Base-by-base conservation (phyloP, 306 rosid genomes). In the Trifolium pratense region DNA sequence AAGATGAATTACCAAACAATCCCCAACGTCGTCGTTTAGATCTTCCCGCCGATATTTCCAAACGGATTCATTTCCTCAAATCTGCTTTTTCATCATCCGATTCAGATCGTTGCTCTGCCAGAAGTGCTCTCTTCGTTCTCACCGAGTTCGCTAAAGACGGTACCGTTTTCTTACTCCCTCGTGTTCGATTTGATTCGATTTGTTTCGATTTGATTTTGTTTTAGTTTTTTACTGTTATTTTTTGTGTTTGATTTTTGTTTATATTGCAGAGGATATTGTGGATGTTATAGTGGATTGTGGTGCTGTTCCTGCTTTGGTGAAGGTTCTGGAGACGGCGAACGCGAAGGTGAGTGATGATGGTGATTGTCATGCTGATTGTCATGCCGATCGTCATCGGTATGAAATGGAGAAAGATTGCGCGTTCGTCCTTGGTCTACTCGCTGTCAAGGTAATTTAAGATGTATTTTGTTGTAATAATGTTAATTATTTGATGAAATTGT, bases 361-460 rank as follows among this genome's bases (percentile, higher is more conserved):
- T 2, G 43, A 75, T 0, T 23, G 26, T 3, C 17, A 11, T 34
- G 36, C 25, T 2, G 43, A 75, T 0, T 23, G 26, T 3, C 17
- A 11, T 34, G 36, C 25, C 1, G 17, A 56, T 21, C 59, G 21
- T 15, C 60, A 43, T 5, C 73, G 57, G 68, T 51, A 66, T 29
- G 92, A 81, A 37, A 76, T 91, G 39, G 86, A 80, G 79, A 87
- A 71, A 57, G 75, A 66, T 3, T 68, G 89, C 40, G 89, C 86
- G 1, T 17, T 42, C 0, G 60, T 81, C 5, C 87, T 91, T 1
- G 88, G 86, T 9, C 85, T 87, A 66, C 80, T 89, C 2, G 90
- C 89, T 5, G 52, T 75, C 7, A 83, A 83, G 52, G 97, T 91
- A 79, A 80, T 67, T 78, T 5, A n/a, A 12, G 9, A 6, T 36